These are phyloP conservation scores for Komagataella pseudopastoris DNA, from an alignment of 805 yeast species.

Conservation along the genomic window DNA sequence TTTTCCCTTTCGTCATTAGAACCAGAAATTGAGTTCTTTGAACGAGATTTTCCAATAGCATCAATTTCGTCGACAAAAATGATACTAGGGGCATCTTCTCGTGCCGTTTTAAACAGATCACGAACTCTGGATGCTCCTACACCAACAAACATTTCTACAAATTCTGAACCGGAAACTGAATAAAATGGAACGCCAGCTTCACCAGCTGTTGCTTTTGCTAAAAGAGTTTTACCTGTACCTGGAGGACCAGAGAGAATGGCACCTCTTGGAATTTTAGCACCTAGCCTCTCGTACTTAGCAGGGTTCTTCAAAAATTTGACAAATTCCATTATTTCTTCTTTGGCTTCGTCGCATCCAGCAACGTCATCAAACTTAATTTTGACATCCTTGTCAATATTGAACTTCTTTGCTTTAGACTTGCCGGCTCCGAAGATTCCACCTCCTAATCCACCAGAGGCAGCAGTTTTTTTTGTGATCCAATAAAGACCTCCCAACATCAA, in stretches of 20 bases:
- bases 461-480: conserved; percentile 49
- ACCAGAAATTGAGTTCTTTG: conserved; percentile 50
- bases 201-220: conserved; percentile 98
- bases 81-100: conserved; percentile 89
- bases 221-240: conserved; percentile 95
- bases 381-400: conserved; percentile 85
- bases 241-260: conserved; percentile 97
- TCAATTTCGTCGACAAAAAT: conserved; percentile 98
- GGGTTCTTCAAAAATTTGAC: conserved; percentile 90
- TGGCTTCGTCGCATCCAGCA: conserved; percentile 96
- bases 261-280: conserved; percentile 97
- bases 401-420: conserved; percentile 79
- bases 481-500: conserved; percentile 80
- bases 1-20: conserved; percentile 97
- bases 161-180: conserved; percentile 94
- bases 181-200: conserved; percentile 97
- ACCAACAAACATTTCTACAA: conserved; percentile 98
- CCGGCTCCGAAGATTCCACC: conserved; percentile 80
- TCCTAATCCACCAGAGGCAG: conserved; percentile 54
- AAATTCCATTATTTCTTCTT: conserved; percentile 95
- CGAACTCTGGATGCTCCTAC: conserved; percentile 98
- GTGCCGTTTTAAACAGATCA: conserved; percentile 83
- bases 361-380: conserved; percentile 86
- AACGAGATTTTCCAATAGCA: conserved; percentile 92
- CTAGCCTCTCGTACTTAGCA: conserved; percentile 75